phyloP scores from a whole-genome alignment of 306 rosid species.

The Rosa multiflora region DNA sequence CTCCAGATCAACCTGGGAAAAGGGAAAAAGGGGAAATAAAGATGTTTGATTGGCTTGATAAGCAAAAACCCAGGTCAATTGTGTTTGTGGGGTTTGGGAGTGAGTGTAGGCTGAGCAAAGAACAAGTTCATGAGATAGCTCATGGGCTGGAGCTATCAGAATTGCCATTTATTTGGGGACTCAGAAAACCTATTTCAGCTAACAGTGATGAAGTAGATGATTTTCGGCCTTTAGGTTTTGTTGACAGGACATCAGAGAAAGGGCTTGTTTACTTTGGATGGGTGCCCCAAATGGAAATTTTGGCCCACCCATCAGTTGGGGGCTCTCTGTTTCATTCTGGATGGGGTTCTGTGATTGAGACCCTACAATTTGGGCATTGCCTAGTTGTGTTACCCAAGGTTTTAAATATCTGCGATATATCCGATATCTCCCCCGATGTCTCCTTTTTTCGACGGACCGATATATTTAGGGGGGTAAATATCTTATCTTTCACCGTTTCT shows the following conservation, averaged over 20 bases:
- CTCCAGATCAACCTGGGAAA: too few species aligned
- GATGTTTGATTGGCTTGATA: neutral
- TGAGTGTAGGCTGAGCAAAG: neutral
- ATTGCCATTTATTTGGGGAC: neutral
- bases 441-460: too few species aligned
- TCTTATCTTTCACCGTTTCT: too few species aligned
- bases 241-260: neutral
- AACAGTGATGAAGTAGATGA: neutral
- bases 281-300: neutral
- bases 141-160: neutral
- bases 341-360: neutral
- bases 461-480: too few species aligned
- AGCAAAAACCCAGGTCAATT: neutral
- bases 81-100: neutral
- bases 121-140: neutral
- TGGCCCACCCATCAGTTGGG: neutral
- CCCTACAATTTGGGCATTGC: neutral
- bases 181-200: neutral
- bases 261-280: neutral
- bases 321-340: neutral
- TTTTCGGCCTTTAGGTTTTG: neutral
- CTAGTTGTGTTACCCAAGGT: too few species aligned
- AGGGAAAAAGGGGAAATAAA: too few species aligned
- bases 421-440: too few species aligned
- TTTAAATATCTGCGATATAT: too few species aligned